Evolutionary conservation across 2,329 filamentous ascomycete species (phyloP), one percentile per base, ranked within the genome.

Genomic region (Aspergillus arachidicola): DNA sequence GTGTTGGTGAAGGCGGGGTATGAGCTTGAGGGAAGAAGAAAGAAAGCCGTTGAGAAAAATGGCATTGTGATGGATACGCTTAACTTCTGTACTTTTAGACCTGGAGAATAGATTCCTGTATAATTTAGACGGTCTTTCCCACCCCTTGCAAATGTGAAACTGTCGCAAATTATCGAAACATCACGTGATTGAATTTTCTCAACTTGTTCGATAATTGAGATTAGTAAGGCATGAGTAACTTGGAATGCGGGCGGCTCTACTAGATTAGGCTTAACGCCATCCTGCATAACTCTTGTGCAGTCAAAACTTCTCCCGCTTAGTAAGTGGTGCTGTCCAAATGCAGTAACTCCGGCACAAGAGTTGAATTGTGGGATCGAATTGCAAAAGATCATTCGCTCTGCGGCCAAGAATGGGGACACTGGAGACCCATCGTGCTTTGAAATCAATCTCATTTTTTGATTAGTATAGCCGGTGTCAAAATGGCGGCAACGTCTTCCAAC

Each of bases 1-100:
- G 63, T 63, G 9, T 28, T 65, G 23, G 32, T 58, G 57, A 65
- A 58, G 60, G 60, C 48, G 23, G 63, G 63, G 19, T 65, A 55
- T 46, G 30, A 48, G 21, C 43, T 50, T 10, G 63, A 65, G 53
- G 56, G 57, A 14, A 45, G 60, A 41, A 60, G 28, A 21, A 60
- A 55, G 41, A 10, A n/a, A 19, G 60, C 57, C 21, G 55, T 60
- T 16, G 63, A 65, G 48, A 65, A 65, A 34, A 45, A 41, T 6
- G 60, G 60, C 2, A 36, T 56, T 6, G 30, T 65, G 6, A 16
- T 63, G 53, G 63, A 65, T 53, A 32, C 34, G 41, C 16, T 60
- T 14, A 28, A 48, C 28, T 63, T 60, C 55, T 51, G 54, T 14
- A 34, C 62, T 9, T 23, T 65, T 30, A 54, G 57, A 30, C 10